phyloP scores from a whole-genome alignment of 2,329 filamentous ascomycete species.

The Cryphonectria nitschkei region DNA sequence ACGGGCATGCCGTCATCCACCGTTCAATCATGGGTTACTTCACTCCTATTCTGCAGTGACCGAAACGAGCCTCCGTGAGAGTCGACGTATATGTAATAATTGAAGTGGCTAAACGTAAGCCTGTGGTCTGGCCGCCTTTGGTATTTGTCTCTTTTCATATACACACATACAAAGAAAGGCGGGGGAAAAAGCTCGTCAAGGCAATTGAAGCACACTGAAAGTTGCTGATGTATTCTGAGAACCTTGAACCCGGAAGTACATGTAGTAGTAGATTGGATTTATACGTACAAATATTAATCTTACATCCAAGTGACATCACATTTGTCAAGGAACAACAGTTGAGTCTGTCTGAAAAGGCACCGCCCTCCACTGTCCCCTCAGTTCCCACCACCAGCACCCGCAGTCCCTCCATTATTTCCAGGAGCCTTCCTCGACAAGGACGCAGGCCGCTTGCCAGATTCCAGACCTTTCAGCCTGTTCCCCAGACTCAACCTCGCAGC shows the following conservation, averaged over 20 bases:
- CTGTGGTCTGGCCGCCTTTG: background rate
- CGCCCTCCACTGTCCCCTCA: background rate
- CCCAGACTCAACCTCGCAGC: conserved; percentile 55
- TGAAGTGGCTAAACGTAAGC: background rate
- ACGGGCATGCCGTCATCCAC: background rate
- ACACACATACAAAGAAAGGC: too few relatives aligned
- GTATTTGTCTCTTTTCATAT: too few relatives aligned
- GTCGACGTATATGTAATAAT: background rate
- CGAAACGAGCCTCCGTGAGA: background rate
- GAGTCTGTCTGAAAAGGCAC: background rate
- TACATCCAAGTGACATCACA: background rate
- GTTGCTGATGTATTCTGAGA: background rate
- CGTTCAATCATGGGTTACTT: background rate
- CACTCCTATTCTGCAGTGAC: background rate
- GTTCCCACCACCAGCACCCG: background rate
- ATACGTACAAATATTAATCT: background rate
- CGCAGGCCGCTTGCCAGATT: conserved; percentile 15
- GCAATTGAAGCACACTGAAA: background rate
- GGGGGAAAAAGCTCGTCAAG: background rate
- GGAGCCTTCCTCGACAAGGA: conserved; percentile 15
- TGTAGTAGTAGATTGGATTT: background rate
- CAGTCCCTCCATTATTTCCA: conserved; percentile 4
- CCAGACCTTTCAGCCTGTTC: conserved; percentile 48
- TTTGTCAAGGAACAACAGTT: background rate
- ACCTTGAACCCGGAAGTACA: background rate